These are phyloP conservation scores for Exophiala xenobiotica DNA, from an alignment of 2,329 filamentous ascomycete genomes.

Conservation along the genomic window DNA sequence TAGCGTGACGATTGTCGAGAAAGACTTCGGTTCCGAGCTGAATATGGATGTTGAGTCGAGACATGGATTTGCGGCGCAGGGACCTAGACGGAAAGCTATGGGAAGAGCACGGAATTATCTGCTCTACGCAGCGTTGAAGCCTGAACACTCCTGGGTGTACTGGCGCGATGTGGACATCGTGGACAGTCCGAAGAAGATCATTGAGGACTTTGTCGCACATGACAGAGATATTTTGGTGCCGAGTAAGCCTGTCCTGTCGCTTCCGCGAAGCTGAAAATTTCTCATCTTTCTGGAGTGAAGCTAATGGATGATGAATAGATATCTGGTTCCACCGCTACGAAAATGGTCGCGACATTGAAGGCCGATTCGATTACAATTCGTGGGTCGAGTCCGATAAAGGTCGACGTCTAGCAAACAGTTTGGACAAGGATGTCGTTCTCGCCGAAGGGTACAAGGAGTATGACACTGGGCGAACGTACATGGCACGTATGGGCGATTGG, in stretches of 20 bases:
- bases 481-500: constrained; percentile 91
- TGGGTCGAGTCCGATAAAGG: constrained; percentile 93
- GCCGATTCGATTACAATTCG: constrained; percentile 98
- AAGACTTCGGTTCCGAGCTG: constrained; percentile 76
- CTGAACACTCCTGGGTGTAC: constrained; percentile 97
- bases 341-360: constrained; percentile 82
- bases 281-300: no score
- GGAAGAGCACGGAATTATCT: constrained; percentile 90
- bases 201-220: constrained; percentile 94
- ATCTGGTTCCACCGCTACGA: constrained; percentile 95
- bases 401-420: constrained; percentile 66
- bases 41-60: constrained; percentile 78
- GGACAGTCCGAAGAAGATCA: constrained; percentile 79
- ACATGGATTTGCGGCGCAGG: constrained; percentile 84
- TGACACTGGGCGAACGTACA: constrained; percentile 83
- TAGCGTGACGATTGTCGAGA: constrained; percentile 81
- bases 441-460: constrained; percentile 96
- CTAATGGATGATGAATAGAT: constrained; percentile 55
- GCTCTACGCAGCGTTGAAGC: constrained; percentile 76
- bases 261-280: constrained; percentile 26
- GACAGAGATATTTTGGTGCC: constrained; percentile 91
- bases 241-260: constrained; percentile 61
- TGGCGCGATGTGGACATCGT: constrained; percentile 98
- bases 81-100: constrained; percentile 84
- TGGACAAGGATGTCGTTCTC: constrained; percentile 78